Conservation (phyloP, 805 yeast species). For the Diddensiella santjacobensis region DNA sequence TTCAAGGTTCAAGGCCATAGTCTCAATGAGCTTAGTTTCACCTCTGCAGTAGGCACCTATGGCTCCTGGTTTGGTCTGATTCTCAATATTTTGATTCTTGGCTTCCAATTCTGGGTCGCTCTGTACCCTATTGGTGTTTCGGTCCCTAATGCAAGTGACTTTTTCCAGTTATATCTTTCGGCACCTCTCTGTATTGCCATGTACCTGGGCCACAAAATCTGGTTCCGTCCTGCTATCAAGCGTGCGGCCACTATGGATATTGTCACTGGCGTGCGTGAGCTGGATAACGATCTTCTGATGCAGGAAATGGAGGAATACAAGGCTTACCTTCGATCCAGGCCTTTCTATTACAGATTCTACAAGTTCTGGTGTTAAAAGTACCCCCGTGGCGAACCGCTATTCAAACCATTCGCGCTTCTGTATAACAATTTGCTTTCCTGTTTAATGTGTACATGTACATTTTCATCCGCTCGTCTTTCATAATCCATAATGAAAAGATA, state of each 20-base stretch:
- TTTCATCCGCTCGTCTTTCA: too few species aligned
- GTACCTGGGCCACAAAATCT: slow-evolving; percentile 56
- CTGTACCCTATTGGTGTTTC: slow-evolving; percentile 62
- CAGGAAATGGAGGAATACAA: slow-evolving; percentile 52
- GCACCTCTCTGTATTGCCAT: slow-evolving; percentile 57
- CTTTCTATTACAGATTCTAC: slow-evolving; percentile 44
- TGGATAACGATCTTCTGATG: slow-evolving; percentile 49
- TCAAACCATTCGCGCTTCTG: too few species aligned
- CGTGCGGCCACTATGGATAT: slow-evolving; percentile 52
- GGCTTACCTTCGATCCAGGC: slow-evolving; percentile 40
- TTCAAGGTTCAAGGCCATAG: slow-evolving; percentile 56
- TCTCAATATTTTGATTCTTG: slow-evolving; percentile 54
- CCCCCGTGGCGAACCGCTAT: too few species aligned
- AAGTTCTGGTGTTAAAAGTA: slow-evolving; percentile 44
- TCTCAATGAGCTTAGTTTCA: slow-evolving; percentile 57
- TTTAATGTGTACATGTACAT: too few species aligned
- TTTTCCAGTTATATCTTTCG: slow-evolving; percentile 66
- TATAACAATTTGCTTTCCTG: too few species aligned
- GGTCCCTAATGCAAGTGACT: slow-evolving; percentile 37
- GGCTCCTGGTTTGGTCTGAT: slow-evolving; percentile 59
- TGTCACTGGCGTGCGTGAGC: slow-evolving; percentile 56
- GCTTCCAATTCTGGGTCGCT: slow-evolving; percentile 75
- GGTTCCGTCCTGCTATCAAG: slow-evolving; percentile 42
- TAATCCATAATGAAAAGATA: too few species aligned
- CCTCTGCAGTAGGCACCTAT: slow-evolving; percentile 55